Conservation (phyloP, 140 eudicot genomes). For the Ambrosia hybrid region DNA sequence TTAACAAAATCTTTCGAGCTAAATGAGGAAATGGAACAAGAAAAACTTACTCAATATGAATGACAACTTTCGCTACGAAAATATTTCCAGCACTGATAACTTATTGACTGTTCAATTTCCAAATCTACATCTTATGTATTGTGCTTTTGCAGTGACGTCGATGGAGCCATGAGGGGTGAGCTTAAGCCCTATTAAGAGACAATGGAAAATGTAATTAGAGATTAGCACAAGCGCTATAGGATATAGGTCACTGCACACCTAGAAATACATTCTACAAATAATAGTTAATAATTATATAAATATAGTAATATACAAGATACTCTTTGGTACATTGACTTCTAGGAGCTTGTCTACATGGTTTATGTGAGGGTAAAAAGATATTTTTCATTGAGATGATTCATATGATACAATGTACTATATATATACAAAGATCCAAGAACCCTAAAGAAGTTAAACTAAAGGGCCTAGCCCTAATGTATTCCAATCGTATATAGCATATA, state of each 20-base stretch:
- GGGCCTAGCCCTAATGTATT: no score
- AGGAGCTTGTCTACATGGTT: no score
- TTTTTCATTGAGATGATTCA: no score
- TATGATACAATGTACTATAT: no score
- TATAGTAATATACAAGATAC: no score
- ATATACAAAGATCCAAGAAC: no score
- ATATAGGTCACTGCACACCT: background rate
- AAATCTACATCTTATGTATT: slow-evolving; percentile 7
- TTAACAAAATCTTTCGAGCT: background rate
- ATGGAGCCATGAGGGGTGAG: slow-evolving; percentile 9
- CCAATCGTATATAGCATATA: background rate
- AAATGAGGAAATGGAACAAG: slow-evolving; percentile 8
- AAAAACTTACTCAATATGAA: slow-evolving; percentile 56
- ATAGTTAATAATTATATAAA: no score
- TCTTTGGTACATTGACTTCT: no score
- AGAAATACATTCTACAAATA: background rate
- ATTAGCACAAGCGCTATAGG: background rate
- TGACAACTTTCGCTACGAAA: slow-evolving; percentile 7
- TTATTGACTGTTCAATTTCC: background rate
- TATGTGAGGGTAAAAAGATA: no score
- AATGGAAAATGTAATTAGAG: background rate
- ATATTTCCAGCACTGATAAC: slow-evolving; percentile 11
- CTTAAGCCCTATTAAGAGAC: slow-evolving; percentile 29
- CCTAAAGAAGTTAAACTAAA: no score
- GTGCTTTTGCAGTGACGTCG: background rate